Conservation (phyloP, 352 stramenopile genomes). For the Phytophthora pseudosyringae region DNA sequence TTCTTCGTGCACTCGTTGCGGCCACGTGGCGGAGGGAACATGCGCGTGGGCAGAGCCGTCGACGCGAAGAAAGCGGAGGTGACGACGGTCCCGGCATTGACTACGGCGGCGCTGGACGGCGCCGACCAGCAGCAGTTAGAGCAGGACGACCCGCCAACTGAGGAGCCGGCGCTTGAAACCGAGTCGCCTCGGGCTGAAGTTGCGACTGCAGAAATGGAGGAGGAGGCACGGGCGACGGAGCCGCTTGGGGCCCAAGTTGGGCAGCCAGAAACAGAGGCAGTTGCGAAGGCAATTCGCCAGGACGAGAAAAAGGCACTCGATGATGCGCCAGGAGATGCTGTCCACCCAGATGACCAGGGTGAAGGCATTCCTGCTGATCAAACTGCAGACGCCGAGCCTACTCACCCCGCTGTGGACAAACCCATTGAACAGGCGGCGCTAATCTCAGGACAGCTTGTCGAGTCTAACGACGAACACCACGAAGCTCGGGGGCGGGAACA, state of each 20-base stretch:
- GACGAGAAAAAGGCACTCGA: neutral
- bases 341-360: conserved; percentile 20
- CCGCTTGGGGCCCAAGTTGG: too few species aligned
- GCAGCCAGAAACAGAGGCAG: conserved; percentile 4
- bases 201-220: conserved; percentile 17
- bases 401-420: neutral
- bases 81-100: neutral
- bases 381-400: neutral
- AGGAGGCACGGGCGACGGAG: conserved; percentile 17
- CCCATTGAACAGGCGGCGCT: neutral
- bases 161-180: conserved; percentile 5
- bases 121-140: neutral
- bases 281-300: neutral
- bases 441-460: neutral
- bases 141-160: neutral
- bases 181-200: conserved; percentile 5
- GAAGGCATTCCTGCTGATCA: conserved; percentile 3
- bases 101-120: neutral
- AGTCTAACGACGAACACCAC: neutral
- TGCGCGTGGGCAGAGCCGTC: conserved; percentile 33
- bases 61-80: conserved; percentile 29
- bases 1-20: conserved; percentile 46
- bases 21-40: conserved; percentile 17
- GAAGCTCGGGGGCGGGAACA: conserved; percentile 6
- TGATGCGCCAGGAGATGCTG: conserved; percentile 4